Base-by-base conservation (phyloP, 208 protist genomes). In the Naegleria fowleri region DNA sequence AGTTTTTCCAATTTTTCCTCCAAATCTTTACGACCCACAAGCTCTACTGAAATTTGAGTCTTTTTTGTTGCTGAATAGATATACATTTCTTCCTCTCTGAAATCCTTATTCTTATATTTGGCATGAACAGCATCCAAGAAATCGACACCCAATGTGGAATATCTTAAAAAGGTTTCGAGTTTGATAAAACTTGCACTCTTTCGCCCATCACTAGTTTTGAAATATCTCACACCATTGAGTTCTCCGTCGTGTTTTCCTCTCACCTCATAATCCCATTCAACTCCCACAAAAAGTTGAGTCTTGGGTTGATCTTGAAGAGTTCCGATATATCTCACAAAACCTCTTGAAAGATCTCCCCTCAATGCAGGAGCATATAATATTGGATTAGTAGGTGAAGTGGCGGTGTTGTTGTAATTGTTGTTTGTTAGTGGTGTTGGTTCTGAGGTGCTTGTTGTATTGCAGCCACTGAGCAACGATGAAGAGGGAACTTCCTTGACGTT, bases 191-290 rank as follows among this genome's bases (percentile, higher is more conserved):
- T 38, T 33, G 83, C 83, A 86, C 39, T 48, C 15, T 48, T 86
- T 29, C 15, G 6, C 36, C 29, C 29, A 9, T 25, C n/a, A 5
- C 15, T 43, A 0, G 83, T 86, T 16, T 48, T 7, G 25, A 86
- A 86, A 48, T 86, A 86, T 86, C 83, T 86, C 16, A 38, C n/a
- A 3, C 83, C 83, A 43, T n/a, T 48, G 1, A 48, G 6, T 86
- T 86, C 83, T n/a, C 83, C 83, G 41, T 86, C 83, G 48, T 86
- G 33, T 86, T 86, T 86, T 13, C 83, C 83, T 48, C 83, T 86
- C 19, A n/a, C 83, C n/a, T 86, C 40, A 43, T 43, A 38, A 39
- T 86, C 83, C 83, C 83, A 86, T 48, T 86, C 83, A 43, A 86
- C 83, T 25, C 83, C 83, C 11, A 86, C 83, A 39, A 39, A 86